Evolutionary conservation across 1,139 yeast genomes (phyloP).

Genomic region (Taphrina betulina): DNA sequence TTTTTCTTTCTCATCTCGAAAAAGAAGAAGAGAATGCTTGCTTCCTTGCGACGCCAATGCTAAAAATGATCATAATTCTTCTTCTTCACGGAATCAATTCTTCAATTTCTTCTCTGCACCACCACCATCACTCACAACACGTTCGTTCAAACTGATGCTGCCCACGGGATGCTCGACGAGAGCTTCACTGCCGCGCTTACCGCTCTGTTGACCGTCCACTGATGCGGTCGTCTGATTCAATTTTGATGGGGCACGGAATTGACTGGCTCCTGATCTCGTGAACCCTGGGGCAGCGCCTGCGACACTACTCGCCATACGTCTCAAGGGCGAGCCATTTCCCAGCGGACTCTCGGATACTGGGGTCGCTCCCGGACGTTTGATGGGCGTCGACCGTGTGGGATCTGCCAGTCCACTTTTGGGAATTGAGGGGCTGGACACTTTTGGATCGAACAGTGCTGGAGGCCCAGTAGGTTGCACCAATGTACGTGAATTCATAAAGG

Average conservation of each 20-base stretch:
- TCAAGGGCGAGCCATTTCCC: slow-evolving; percentile 15
- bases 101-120: slow-evolving; percentile 13
- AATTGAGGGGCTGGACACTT: slow-evolving; percentile 19
- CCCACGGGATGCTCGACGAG: slow-evolving; percentile 28
- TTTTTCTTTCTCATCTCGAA: too few species aligned
- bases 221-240: slow-evolving; percentile 9
- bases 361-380: slow-evolving; percentile 29
- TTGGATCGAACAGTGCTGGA: slow-evolving; percentile 27
- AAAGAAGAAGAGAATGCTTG: too few species aligned
- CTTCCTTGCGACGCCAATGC: too few species aligned
- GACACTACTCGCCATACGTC: slow-evolving; percentile 13
- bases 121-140: neutral
- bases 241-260: slow-evolving; percentile 22
- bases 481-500: slow-evolving; percentile 26
- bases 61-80: too few species aligned
- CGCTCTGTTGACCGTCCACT: neutral
- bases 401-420: slow-evolving; percentile 21
- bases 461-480: slow-evolving; percentile 14
- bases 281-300: slow-evolving; percentile 3
- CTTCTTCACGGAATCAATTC: slow-evolving; percentile 2
- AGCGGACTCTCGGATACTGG: slow-evolving; percentile 15
- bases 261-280: slow-evolving; percentile 17
- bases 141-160: slow-evolving; percentile 12
- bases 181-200: slow-evolving; percentile 25
- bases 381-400: slow-evolving; percentile 29